phyloP scores from a whole-genome alignment of 2,329 filamentous ascomycete genomes.

The Ophiocordyceps camponoti-floridani region DNA sequence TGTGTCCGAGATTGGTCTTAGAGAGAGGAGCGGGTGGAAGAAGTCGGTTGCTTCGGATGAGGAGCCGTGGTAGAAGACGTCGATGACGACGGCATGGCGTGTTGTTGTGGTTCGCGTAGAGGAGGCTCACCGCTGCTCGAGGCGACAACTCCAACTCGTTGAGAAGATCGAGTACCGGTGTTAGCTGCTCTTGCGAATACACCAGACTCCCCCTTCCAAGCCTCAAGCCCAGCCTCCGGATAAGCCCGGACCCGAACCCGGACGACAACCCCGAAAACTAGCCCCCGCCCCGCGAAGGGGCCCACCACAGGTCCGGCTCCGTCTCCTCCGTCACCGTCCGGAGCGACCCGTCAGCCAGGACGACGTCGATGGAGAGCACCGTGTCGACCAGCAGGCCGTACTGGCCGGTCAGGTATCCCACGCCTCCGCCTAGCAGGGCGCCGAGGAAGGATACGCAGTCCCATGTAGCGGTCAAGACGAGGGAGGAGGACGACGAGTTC shows the following conservation, averaged over 20 bases:
- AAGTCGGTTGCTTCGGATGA: not conserved
- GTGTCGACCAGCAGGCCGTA: not conserved
- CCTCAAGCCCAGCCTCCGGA: not conserved
- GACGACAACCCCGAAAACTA: not conserved
- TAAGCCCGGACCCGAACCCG: not conserved
- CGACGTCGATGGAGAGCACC: not conserved
- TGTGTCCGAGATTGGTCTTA: not conserved
- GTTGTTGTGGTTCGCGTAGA: not conserved
- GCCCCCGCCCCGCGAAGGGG: not conserved
- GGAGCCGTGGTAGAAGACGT: not conserved
- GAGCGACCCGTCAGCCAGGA: not conserved
- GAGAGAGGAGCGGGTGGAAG: not conserved
- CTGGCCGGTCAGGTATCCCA: not conserved
- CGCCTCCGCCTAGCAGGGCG: not conserved
- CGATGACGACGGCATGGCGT: not conserved
- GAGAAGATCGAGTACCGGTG: not conserved
- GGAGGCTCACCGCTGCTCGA: not conserved
- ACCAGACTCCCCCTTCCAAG: not conserved
- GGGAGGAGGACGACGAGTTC: no score
- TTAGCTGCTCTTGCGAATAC: not conserved
- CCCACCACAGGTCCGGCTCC: not conserved
- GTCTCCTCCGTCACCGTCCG: not conserved
- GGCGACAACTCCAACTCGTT: not conserved
- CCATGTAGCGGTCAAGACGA: not conserved
- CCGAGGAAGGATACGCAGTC: not conserved